A percentile compares a stretch with the other conserved stretches of the same genome.
phyloP scores from a whole-genome alignment of 2,329 filamentous ascomycete genomes.

The Aspergillus brunneoviolaceus region DNA sequence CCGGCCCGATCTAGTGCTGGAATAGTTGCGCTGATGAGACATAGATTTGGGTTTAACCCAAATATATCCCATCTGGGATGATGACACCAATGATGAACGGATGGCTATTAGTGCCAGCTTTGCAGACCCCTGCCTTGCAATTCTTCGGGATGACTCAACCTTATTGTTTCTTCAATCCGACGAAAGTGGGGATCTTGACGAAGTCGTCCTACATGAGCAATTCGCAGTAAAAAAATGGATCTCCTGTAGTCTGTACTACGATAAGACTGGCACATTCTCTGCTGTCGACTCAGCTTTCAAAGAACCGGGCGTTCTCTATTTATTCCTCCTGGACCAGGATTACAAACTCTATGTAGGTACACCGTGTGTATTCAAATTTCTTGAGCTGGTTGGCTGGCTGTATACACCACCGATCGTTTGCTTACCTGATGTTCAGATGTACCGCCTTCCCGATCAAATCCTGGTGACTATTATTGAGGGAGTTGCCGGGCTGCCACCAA shows the following conservation, averaged over 20 bases:
- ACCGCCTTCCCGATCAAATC: conserved; percentile 71
- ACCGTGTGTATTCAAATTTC: background rate
- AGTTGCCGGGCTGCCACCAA: conserved; percentile 72
- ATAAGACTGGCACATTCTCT: conserved; percentile 59
- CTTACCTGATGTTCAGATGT: conserved; percentile 57
- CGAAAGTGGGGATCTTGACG: conserved; percentile 78
- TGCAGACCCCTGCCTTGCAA: conserved; percentile 78
- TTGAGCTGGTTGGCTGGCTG: background rate
- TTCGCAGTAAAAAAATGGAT: conserved; percentile 69
- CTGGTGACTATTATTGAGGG: conserved; percentile 74
- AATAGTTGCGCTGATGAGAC: conserved; percentile 16
- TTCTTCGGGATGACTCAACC: conserved; percentile 80
- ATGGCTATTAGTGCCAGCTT: conserved; percentile 79
- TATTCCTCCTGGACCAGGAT: conserved; percentile 75
- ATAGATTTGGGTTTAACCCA: conserved; percentile 81
- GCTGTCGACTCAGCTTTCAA: conserved; percentile 23
- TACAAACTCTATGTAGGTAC: conserved; percentile 70
- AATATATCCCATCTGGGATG: conserved; percentile 89
- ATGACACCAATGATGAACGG: conserved; percentile 75
- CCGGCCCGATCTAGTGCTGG: conserved; percentile 3
- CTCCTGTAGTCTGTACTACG: conserved; percentile 80
- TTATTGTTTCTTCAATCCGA: conserved; percentile 77
- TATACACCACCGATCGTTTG: background rate
- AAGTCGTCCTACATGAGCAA: conserved; percentile 65
- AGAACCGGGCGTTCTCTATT: conserved; percentile 56